Evolutionary conservation across 495 filamentous ascomycete species (phyloP).

Genomic region (Penicillium pulvis): DNA sequence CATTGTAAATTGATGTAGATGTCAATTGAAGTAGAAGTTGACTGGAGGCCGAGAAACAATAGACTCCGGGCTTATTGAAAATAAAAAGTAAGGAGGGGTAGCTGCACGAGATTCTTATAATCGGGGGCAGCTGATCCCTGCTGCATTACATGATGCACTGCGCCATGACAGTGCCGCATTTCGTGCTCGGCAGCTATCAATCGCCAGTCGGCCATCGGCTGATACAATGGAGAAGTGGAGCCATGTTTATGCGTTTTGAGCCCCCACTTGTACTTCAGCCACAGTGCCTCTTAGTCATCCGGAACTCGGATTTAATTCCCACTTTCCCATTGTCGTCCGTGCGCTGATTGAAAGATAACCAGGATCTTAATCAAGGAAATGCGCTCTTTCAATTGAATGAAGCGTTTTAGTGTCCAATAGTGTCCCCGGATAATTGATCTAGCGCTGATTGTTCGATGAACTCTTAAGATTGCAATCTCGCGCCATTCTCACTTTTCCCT

Average conservation of each 20-base stretch:
- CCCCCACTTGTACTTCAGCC: background rate
- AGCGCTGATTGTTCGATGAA: background rate
- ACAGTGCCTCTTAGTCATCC: background rate
- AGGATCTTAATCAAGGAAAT: background rate
- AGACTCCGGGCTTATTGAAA: background rate
- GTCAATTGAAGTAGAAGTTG: background rate
- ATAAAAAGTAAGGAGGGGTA: background rate
- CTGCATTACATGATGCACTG: constrained; percentile 2
- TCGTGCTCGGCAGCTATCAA: constrained; percentile 24
- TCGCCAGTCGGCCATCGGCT: constrained; percentile 38
- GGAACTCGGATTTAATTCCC: background rate
- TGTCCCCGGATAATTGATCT: background rate
- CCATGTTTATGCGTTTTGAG: background rate
- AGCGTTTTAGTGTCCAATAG: background rate
- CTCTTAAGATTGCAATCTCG: background rate
- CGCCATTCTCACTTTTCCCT: background rate
- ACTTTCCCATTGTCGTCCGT: background rate
- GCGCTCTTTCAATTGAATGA: no score
- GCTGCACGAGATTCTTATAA: constrained; percentile 6
- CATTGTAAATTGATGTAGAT: background rate
- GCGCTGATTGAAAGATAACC: background rate
- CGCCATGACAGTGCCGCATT: constrained; percentile 12
- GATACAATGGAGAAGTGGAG: background rate
- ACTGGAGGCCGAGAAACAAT: background rate
- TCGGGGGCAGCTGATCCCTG: background rate